Conservation (phyloP, 2,329 filamentous ascomycete genomes). For the Fusarium scirpi region DNA sequence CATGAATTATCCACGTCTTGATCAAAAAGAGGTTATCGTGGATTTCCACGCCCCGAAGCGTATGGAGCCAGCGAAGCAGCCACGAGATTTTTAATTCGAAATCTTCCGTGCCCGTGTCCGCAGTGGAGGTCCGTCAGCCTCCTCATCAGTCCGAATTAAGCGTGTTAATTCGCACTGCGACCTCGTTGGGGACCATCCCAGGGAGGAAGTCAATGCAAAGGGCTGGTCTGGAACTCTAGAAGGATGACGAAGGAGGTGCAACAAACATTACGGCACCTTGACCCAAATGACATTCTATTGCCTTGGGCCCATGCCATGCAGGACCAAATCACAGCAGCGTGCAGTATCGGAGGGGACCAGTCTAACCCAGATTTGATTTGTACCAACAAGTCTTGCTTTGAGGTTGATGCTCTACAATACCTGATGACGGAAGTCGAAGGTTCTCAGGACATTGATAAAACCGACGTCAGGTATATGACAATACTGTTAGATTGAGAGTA, state of each 20-base stretch:
- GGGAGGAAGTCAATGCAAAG: slow-evolving; percentile 27
- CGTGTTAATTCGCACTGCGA: slow-evolving; percentile 19
- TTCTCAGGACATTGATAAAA: slow-evolving; percentile 8
- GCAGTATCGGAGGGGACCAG: slow-evolving; percentile 15
- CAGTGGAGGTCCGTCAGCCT: slow-evolving; percentile 17
- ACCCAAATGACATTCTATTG: slow-evolving; percentile 27
- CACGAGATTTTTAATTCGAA: slow-evolving; percentile 17
- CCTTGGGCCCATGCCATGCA: slow-evolving; percentile 32
- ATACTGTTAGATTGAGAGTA: neutral
- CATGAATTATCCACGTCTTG: slow-evolving; percentile 18
- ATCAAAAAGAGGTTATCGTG: slow-evolving; percentile 17
- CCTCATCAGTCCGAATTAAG: slow-evolving; percentile 23
- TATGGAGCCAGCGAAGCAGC: slow-evolving; percentile 41
- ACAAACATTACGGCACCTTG: slow-evolving; percentile 16
- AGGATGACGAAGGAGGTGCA: slow-evolving; percentile 36
- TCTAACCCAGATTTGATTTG: slow-evolving; percentile 5
- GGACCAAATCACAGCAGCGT: slow-evolving; percentile 30
- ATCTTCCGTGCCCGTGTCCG: slow-evolving; percentile 11
- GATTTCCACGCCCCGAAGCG: slow-evolving; percentile 16
- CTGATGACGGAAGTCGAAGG: slow-evolving; percentile 11
- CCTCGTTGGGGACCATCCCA: slow-evolving; percentile 29
- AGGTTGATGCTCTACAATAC: slow-evolving; percentile 21
- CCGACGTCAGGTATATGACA: slow-evolving; percentile 31
- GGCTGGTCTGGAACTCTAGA: slow-evolving; percentile 27
- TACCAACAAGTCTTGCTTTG: neutral